phyloP scores from a whole-genome alignment of 441 rosid genomes.

The Arabidopsis lyrata region DNA sequence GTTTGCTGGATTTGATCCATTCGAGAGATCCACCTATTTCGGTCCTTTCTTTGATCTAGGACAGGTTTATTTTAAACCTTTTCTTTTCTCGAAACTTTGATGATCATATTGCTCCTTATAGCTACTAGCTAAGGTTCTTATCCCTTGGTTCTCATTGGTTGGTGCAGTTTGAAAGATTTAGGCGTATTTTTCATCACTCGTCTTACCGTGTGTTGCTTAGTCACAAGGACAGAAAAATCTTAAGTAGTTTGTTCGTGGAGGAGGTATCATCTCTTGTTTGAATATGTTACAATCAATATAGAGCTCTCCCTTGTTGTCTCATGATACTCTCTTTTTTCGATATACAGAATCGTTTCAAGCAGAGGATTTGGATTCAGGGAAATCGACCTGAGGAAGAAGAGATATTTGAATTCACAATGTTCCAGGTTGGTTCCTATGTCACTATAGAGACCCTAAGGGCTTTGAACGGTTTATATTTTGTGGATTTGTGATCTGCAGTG shows the following conservation, averaged over 20 bases:
- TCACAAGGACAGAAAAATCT: slow-evolving; percentile 79
- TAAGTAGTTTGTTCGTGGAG: slow-evolving; percentile 79
- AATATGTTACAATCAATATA: neutral
- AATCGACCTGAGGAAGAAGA: slow-evolving; percentile 88
- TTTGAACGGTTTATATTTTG: neutral
- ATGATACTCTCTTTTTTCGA: neutral
- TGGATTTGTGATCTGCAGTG: neutral
- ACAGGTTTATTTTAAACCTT: slow-evolving; percentile 61
- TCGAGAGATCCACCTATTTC: slow-evolving; percentile 87
- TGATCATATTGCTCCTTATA: slow-evolving; percentile 27
- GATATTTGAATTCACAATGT: slow-evolving; percentile 86
- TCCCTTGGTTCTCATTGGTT: slow-evolving; percentile 11
- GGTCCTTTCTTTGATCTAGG: slow-evolving; percentile 95
- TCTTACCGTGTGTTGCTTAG: slow-evolving; percentile 86
- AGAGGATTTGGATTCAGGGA: slow-evolving; percentile 87
- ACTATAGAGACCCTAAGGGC: neutral
- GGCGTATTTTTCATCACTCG: slow-evolving; percentile 94
- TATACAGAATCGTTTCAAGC: slow-evolving; percentile 74
- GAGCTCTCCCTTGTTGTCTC: neutral
- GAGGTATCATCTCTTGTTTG: slow-evolving; percentile 59
- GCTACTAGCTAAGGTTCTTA: neutral
- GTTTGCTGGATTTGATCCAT: slow-evolving; percentile 99
- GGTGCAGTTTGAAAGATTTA: slow-evolving; percentile 83
- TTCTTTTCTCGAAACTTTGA: slow-evolving; percentile 1
- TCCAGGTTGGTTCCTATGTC: slow-evolving; percentile 60